These are phyloP conservation scores for Cystobasidiopsis lactophilus DNA, from an alignment of 768 basidiomycete species.

Conservation along the genomic window DNA sequence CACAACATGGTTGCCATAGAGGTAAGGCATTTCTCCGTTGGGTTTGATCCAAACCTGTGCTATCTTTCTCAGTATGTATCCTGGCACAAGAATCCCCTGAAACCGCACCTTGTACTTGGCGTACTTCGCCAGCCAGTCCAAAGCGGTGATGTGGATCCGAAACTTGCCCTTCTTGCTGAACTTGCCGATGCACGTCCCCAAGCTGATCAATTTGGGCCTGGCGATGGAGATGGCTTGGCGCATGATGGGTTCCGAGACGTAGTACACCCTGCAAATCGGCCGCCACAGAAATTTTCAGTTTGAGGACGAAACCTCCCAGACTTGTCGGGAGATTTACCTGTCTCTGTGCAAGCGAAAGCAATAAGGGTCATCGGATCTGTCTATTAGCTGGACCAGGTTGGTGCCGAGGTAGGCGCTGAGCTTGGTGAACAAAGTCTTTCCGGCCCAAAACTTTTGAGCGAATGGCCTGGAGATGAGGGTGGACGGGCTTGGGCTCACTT, in stretches of 20 bases:
- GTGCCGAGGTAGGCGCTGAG: slow-evolving; percentile 96
- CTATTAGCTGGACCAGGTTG: slow-evolving; percentile 73
- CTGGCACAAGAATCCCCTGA: background rate
- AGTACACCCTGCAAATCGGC: too few relatives aligned
- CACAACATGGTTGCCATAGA: slow-evolving; percentile 94
- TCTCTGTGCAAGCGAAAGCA: slow-evolving; percentile 32
- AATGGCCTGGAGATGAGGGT: background rate
- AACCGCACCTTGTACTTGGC: slow-evolving; percentile 78
- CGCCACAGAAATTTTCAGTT: too few relatives aligned
- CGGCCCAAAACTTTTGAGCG: background rate
- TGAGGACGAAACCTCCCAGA: background rate
- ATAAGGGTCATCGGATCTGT: slow-evolving; percentile 78
- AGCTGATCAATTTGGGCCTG: slow-evolving; percentile 67
- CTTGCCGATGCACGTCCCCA: slow-evolving; percentile 94
- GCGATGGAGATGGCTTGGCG: slow-evolving; percentile 78
- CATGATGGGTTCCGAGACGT: slow-evolving; percentile 88
- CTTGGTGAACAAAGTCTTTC: slow-evolving; percentile 70
- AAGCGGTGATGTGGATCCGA: slow-evolving; percentile 79
- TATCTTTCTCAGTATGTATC: background rate
- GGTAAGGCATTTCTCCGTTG: slow-evolving; percentile 96
- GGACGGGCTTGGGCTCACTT: background rate
- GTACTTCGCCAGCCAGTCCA: slow-evolving; percentile 85
- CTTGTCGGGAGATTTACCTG: background rate
- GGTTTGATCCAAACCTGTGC: slow-evolving; percentile 91
- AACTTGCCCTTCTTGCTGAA: slow-evolving; percentile 95